These are phyloP conservation scores for Novymonas esmeraldas DNA, from an alignment of 208 protist genomes.

Conservation along the genomic window DNA sequence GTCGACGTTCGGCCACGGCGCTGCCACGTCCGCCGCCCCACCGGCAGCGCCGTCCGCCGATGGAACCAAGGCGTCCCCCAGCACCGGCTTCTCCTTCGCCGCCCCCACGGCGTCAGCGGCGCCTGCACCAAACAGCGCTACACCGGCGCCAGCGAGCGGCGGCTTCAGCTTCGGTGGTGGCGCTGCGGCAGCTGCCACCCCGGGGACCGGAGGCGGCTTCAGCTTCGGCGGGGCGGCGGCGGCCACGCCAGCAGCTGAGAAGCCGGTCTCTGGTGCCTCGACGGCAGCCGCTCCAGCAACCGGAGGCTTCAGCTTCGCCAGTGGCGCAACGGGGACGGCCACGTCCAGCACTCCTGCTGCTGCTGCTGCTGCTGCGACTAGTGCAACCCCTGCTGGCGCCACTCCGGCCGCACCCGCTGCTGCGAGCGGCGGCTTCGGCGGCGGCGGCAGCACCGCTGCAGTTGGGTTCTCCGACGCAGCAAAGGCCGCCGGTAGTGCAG, in stretches of 20 bases:
- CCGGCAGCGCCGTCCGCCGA: background rate
- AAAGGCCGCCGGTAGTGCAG: conserved; percentile 10
- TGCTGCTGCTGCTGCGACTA: conserved; percentile 1
- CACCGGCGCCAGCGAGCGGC: background rate
- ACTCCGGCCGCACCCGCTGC: background rate
- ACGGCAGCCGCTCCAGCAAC: background rate
- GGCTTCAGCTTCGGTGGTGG: conserved; percentile 17
- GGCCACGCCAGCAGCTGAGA: background rate
- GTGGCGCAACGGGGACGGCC: conserved; percentile 19
- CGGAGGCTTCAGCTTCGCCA: conserved; percentile 23
- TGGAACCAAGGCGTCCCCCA: background rate
- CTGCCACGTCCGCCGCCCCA: conserved; percentile 7
- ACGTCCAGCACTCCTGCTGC: conserved; percentile 15
- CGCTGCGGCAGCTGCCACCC: conserved; percentile 4
- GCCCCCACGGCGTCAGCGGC: background rate
- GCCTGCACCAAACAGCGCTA: background rate
- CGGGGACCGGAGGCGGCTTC: conserved; percentile 2
- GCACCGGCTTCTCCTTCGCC: background rate
- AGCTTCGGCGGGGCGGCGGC: conserved; percentile 18
- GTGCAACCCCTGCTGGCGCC: conserved; percentile 6
- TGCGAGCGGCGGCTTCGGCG: conserved; percentile 21
- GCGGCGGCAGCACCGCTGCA: conserved; percentile 11
- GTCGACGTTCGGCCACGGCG: background rate
- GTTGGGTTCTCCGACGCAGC: conserved; percentile 13
- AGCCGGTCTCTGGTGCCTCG: background rate